Conservation (phyloP, 192 early-diverging fungal genomes). For the Neocallimastix lanati region DNA sequence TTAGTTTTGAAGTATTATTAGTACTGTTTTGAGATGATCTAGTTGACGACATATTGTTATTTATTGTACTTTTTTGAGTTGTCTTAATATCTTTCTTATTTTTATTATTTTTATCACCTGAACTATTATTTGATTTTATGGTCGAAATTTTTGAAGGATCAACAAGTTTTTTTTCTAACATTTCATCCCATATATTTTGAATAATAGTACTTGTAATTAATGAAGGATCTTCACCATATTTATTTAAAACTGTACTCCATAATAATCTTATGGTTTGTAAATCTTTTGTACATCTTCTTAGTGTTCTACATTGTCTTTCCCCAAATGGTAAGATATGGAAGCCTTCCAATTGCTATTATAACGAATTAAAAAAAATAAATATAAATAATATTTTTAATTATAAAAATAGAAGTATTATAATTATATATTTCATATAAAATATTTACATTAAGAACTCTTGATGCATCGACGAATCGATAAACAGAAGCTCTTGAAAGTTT, state of each 20-base stretch:
- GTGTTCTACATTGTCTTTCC: too few relatives aligned
- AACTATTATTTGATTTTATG: background rate
- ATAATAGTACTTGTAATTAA: background rate
- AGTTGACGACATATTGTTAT: background rate
- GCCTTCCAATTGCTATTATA: background rate
- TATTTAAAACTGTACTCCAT: background rate
- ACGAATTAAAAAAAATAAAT: too few relatives aligned
- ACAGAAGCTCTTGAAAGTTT: too few relatives aligned
- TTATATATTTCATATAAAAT: too few relatives aligned
- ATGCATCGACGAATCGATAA: too few relatives aligned
- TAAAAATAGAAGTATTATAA: too few relatives aligned
- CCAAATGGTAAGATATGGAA: background rate
- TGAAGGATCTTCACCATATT: background rate
- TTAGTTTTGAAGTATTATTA: background rate
- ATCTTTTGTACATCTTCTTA: background rate
- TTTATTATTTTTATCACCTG: background rate
- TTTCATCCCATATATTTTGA: background rate
- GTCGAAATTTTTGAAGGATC: background rate
- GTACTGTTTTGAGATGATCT: background rate
- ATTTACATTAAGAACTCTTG: background rate
- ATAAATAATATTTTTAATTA: too few relatives aligned
- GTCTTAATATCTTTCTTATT: background rate
- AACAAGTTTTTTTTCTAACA: background rate
- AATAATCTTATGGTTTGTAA: background rate
- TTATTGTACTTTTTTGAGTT: background rate